Evolutionary conservation across 2,329 filamentous ascomycete genomes (phyloP).

Genomic region (Pezicula rhizophila): DNA sequence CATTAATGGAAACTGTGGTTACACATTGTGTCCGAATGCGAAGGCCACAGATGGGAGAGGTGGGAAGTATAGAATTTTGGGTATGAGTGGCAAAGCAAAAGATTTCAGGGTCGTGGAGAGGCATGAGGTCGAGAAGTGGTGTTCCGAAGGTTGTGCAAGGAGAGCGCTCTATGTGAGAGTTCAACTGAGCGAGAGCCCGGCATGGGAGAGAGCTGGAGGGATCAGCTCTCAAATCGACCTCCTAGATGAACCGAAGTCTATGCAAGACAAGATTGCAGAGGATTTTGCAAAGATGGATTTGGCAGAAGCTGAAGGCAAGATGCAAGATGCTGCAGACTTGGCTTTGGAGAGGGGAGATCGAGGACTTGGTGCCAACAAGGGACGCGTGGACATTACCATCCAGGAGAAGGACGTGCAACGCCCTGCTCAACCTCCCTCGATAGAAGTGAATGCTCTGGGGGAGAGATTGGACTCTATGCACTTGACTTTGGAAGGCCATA

Average conservation of each 20-base stretch:
- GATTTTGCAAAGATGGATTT: slow-evolving; percentile 35
- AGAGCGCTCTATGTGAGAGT: slow-evolving; percentile 81
- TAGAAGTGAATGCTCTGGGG: slow-evolving; percentile 28
- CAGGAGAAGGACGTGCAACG: slow-evolving; percentile 43
- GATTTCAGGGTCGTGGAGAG: slow-evolving; percentile 63
- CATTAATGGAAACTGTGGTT: slow-evolving; percentile 75
- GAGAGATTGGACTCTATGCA: slow-evolving; percentile 24
- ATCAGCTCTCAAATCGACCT: slow-evolving; percentile 45
- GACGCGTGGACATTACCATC: slow-evolving; percentile 40
- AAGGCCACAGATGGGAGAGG: slow-evolving; percentile 49
- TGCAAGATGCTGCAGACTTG: slow-evolving; percentile 36
- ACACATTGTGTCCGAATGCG: slow-evolving; percentile 67
- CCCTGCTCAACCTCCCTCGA: slow-evolving; percentile 33
- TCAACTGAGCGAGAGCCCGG: slow-evolving; percentile 78
- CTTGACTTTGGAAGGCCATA: slow-evolving; percentile 26
- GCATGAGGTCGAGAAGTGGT: slow-evolving; percentile 79
- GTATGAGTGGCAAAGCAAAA: slow-evolving; percentile 40
- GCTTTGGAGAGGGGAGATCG: slow-evolving; percentile 44
- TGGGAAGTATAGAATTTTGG: slow-evolving; percentile 63
- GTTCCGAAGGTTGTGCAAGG: slow-evolving; percentile 70
- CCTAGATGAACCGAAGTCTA: slow-evolving; percentile 58
- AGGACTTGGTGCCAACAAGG: slow-evolving; percentile 16
- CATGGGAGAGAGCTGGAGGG: slow-evolving; percentile 64
- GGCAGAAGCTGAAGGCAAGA: slow-evolving; percentile 33
- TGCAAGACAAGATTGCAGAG: slow-evolving; percentile 22